Percentiles rank a stretch among this genome's conserved stretches.
Evolutionary conservation across 1,139 yeast species (phyloP).

Genomic region (Candida dubliniensis): DNA sequence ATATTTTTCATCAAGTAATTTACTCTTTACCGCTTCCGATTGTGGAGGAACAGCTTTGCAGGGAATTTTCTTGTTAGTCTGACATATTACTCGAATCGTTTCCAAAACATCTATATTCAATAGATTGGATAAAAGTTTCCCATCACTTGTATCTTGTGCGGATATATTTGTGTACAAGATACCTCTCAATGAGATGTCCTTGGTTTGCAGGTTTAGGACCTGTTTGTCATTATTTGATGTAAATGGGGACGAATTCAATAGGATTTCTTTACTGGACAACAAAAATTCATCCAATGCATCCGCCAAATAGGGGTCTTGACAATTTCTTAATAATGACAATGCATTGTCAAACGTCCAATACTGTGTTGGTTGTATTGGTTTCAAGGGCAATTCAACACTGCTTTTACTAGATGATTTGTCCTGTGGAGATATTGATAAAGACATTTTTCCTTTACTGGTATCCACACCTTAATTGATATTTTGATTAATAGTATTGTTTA

Average conservation of each 20-base stretch:
- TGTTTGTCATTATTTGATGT: not conserved
- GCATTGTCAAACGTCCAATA: constrained; percentile 48
- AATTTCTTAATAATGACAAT: constrained; percentile 31
- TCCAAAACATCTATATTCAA: constrained; percentile 41
- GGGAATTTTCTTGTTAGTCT: constrained; percentile 32
- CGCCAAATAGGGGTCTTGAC: constrained; percentile 32
- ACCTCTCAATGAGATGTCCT: constrained; percentile 41
- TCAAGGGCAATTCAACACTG: constrained; percentile 19
- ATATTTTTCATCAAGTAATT: constrained; percentile 35
- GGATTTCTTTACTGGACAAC: constrained; percentile 29
- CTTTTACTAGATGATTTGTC: constrained; percentile 1
- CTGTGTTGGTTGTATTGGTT: constrained; percentile 40
- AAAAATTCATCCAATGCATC: constrained; percentile 50
- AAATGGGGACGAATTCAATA: constrained; percentile 41
- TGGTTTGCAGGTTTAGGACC: constrained; percentile 8
- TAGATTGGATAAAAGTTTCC: constrained; percentile 36
- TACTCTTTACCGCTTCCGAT: constrained; percentile 29
- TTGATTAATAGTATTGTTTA: too few species aligned
- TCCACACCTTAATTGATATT: too few species aligned
- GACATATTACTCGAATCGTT: constrained; percentile 46
- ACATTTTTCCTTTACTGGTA: not conserved
- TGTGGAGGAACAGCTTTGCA: constrained; percentile 26
- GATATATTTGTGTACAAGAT: constrained; percentile 38
- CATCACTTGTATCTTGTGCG: constrained; percentile 32
- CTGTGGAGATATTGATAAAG: constrained; percentile 3